Evolutionary conservation across 257 asterid species (phyloP), one percentile per base, ranked within the genome.

Genomic region (Anisodus acutangulus): DNA sequence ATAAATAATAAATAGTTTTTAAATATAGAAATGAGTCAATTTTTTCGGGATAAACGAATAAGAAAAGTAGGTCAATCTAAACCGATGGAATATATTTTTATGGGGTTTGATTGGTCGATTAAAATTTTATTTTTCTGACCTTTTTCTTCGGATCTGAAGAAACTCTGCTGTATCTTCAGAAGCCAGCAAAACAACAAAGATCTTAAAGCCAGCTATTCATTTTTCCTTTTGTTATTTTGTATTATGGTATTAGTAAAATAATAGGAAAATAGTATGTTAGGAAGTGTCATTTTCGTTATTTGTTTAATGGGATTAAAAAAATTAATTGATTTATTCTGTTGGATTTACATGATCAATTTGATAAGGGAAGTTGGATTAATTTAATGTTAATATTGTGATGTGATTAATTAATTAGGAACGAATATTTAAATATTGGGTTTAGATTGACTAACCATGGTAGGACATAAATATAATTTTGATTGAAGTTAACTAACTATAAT

Each of bases 111-210:
- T 19, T 82, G 76, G 83, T 71, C 43, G 35, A 81, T 39, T 63
- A 59, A 76, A 63, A 35, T 79, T 80, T 79, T 70, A 85, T 67
- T 84, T 51, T 88, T 86, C 86, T 85, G 62, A 86, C 97, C 97
- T 63, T 89, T 90, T 92, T 91, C 94, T 93, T 92, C 95, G 97
- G 97, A 93, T 94, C 95, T 92, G 95, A 89, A 90, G 94, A 93
- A 91, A 83, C 92, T 86, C 88, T 85, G 85, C 83, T 87, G 94
- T 87, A 85, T 91, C 92, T 91, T 91, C 87, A 41, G 88, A 89
- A 86, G 90, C 88, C 91, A 91, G 90, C 90, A 90, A 84, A 89
- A 88, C 93, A 90, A 89, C 97, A 91, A 89, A 86, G 90, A 90
- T 93, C 89, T 90, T 87, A 88, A 90, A 86, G 81, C 87, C 85